Percentiles rank a stretch among this genome's conserved stretches.
phyloP scores from a whole-genome alignment of 352 stramenopile species.

The Phytophthora nicotianae region DNA sequence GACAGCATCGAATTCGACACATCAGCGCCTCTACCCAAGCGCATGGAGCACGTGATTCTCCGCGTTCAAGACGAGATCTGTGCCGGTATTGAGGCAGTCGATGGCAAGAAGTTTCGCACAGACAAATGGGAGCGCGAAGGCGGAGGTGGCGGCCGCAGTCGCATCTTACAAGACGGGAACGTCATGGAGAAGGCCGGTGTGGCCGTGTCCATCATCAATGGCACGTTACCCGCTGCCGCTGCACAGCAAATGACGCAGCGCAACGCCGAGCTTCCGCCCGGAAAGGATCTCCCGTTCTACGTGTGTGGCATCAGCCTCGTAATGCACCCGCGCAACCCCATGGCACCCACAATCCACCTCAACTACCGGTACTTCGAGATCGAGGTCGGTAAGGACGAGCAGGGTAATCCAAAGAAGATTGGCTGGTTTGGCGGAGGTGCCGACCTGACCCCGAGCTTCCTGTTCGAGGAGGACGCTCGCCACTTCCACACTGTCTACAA shows the following conservation, averaged over 20 bases:
- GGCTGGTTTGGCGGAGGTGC: constrained; percentile 98
- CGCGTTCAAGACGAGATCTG: constrained; percentile 89
- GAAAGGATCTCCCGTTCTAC: constrained; percentile 94
- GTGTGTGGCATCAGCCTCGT: constrained; percentile 95
- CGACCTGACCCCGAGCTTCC: constrained; percentile 97
- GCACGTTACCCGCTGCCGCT: constrained; percentile 90
- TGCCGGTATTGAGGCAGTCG: constrained; percentile 88
- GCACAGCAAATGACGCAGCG: constrained; percentile 86
- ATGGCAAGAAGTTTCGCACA: constrained; percentile 94
- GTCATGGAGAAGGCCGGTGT: constrained; percentile 99
- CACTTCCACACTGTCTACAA: constrained; percentile 99
- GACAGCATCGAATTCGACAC: constrained; percentile 81
- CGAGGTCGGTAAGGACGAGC: constrained; percentile 76
- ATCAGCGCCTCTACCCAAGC: constrained; percentile 65
- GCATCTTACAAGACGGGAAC: constrained; percentile 93
- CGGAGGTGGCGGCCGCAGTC: constrained; percentile 93
- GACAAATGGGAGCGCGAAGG: constrained; percentile 95
- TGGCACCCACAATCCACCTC: constrained; percentile 97
- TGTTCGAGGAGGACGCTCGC: constrained; percentile 95
- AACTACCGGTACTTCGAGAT: constrained; percentile 99
- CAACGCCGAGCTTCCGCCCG: constrained; percentile 19
- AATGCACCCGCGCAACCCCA: constrained; percentile 95
- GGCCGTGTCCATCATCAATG: constrained; percentile 97
- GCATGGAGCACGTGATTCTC: constrained; percentile 83
- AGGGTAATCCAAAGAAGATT: constrained; percentile 71